These are phyloP conservation scores for Microbotryum saponariae DNA, from an alignment of 1,284 basidiomycete genomes.

Conservation along the genomic window DNA sequence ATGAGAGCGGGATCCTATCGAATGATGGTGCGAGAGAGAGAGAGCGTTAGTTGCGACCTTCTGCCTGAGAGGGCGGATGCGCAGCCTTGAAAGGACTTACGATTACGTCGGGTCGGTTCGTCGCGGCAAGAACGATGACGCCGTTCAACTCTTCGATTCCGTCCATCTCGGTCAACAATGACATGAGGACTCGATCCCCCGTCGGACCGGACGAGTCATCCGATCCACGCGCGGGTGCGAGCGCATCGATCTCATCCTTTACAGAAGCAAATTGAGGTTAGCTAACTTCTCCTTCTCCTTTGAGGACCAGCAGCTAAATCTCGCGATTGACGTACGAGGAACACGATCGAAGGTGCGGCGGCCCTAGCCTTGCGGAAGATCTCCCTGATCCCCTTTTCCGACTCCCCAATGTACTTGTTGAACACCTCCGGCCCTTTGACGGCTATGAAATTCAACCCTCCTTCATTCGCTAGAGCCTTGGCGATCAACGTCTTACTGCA, in stretches of 20 bases:
- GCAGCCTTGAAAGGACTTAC: constrained; percentile 49
- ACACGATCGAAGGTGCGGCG: constrained; percentile 87
- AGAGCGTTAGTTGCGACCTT: neutral
- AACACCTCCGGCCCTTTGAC: constrained; percentile 95
- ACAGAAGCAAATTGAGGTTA: neutral
- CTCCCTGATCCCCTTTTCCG: constrained; percentile 86
- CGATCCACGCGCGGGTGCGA: constrained; percentile 63
- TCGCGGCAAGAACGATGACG: constrained; percentile 91
- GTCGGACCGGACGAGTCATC: constrained; percentile 59
- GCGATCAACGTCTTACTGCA: constrained; percentile 96
- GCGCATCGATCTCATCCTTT: constrained; percentile 94
- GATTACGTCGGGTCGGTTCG: constrained; percentile 87
- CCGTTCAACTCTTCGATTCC: constrained; percentile 88
- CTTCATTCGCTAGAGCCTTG: constrained; percentile 87
- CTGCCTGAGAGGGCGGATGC: neutral
- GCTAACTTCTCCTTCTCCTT: neutral
- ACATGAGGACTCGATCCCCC: constrained; percentile 82
- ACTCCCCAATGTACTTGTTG: constrained; percentile 97
- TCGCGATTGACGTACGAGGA: constrained; percentile 61
- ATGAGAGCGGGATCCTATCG: constrained; percentile 82
- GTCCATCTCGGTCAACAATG: constrained; percentile 95
- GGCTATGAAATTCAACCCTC: constrained; percentile 93
- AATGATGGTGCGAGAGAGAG: neutral
- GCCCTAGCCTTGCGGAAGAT: constrained; percentile 91
- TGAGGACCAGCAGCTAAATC: neutral